A percentile compares a stretch with the other conserved stretches of the same genome.
Evolutionary conservation across 208 protist species (phyloP).

Genomic region (Leishmania major): DNA sequence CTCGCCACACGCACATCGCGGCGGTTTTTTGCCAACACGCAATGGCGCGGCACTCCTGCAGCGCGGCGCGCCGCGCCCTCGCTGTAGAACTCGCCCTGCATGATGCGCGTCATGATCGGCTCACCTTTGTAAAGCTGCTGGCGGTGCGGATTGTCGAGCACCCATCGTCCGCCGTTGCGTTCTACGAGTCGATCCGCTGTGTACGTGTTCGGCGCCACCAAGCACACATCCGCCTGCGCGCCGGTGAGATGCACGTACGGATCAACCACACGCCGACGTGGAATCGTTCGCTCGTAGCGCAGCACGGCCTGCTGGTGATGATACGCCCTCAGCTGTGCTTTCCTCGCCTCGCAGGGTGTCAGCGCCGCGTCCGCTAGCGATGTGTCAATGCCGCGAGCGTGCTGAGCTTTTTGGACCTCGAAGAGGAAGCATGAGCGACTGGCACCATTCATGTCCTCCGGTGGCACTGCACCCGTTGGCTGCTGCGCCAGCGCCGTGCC

Average conservation of each 20-base stretch:
- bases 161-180: slow-evolving; percentile 42
- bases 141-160: slow-evolving; percentile 69
- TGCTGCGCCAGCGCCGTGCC: slow-evolving; percentile 11
- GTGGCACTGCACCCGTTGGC: not conserved
- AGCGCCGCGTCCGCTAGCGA: slow-evolving; percentile 10
- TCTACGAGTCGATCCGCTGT: slow-evolving; percentile 44
- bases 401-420: slow-evolving; percentile 35
- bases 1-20: slow-evolving; percentile 59
- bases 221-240: slow-evolving; percentile 40
- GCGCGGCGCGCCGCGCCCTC: slow-evolving; percentile 6
- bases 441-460: slow-evolving; percentile 12
- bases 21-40: slow-evolving; percentile 45
- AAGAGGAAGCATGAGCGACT: slow-evolving; percentile 53
- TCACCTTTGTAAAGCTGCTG: slow-evolving; percentile 70
- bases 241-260: slow-evolving; percentile 60
- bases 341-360: slow-evolving; percentile 13
- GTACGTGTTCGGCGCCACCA: slow-evolving; percentile 47
- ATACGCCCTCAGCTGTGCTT: slow-evolving; percentile 28
- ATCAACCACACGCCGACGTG: slow-evolving; percentile 57
- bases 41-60: slow-evolving; percentile 11
- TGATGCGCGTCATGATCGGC: slow-evolving; percentile 78
- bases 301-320: slow-evolving; percentile 56
- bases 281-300: slow-evolving; percentile 74
- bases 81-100: slow-evolving; percentile 79
- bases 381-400: slow-evolving; percentile 27